A percentile compares a stretch with the other conserved stretches of the same genome.
Conservation (phyloP, 805 yeast genomes). For the Kodamaea restingae region DNA sequence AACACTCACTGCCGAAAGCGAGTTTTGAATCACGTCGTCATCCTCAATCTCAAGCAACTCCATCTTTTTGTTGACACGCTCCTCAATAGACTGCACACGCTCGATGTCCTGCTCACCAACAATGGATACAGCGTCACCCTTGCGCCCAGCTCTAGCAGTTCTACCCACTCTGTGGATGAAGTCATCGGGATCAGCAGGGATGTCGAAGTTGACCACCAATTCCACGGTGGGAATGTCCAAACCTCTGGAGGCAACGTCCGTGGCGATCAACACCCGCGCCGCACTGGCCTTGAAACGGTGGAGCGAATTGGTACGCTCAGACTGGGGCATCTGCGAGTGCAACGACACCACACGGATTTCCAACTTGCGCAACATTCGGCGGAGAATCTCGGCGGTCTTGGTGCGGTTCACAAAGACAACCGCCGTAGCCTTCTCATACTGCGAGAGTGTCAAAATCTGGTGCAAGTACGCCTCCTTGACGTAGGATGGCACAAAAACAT, state of each 20-base stretch:
- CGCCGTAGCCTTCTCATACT: conserved; percentile 61
- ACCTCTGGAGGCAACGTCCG: conserved; percentile 97
- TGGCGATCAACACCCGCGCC: conserved; percentile 87
- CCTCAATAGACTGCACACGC: conserved; percentile 82
- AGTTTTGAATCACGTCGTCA: conserved; percentile 72
- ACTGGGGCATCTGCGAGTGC: conserved; percentile 93
- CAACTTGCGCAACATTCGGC: conserved; percentile 68
- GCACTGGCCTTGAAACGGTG: conserved; percentile 94
- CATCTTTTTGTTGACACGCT: conserved; percentile 76
- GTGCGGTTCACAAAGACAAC: conserved; percentile 92
- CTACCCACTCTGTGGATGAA: conserved; percentile 97
- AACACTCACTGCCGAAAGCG: conserved; percentile 63
- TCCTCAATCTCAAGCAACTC: conserved; percentile 64
- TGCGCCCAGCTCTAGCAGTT: conserved; percentile 96
- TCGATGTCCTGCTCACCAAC: conserved; percentile 83
- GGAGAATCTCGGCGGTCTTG: conserved; percentile 78
- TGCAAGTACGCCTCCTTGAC: conserved; percentile 88
- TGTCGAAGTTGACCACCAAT: conserved; percentile 84
- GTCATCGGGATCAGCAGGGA: conserved; percentile 95
- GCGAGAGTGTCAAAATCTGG: conserved; percentile 58
- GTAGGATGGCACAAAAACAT: conserved; percentile 76
- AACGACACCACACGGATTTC: conserved; percentile 83
- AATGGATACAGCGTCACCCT: conserved; percentile 77
- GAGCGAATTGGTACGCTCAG: conserved; percentile 83
- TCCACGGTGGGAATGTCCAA: conserved; percentile 92